Base-by-base conservation (phyloP, 2,329 filamentous ascomycete species). In the Hymenoscyphus repandus region DNA sequence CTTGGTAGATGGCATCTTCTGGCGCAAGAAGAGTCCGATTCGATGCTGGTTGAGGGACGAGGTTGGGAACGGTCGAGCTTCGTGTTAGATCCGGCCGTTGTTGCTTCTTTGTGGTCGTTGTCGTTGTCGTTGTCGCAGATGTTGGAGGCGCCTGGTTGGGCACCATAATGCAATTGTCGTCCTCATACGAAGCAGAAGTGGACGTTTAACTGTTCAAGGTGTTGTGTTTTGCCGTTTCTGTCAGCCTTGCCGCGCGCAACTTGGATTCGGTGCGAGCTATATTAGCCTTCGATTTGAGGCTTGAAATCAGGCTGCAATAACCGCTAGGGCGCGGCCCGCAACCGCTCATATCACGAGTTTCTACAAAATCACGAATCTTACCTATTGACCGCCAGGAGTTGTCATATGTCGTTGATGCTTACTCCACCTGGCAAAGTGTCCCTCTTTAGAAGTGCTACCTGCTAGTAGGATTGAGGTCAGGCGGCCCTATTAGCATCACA, bases 1-100 rank as follows among this genome's bases (percentile, higher is more conserved):
- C 68, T 12, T 77, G 71, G 62, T 82, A 78, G 69, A 89, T 88
- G 49, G 89, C 90, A 79, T 95, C 90, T 71, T 92, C 86, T 13
- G 90, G 90, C 3, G 88, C 85, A 38, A 95, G 82, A 56, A 83
- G 84, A 45, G 78, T 84, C 30, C 84, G 83, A 60, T 84, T 80
- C 12, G 61, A 56, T 15, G 52, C 54, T 27, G 46, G 20, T 42
- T 18, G 51, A 13, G 39, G 53, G 42, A 43, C 39, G 7, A 57
- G 62, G 12, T 39, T 44, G 7, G 58, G 62, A 13, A 62, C 50
- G 33, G 62, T 63, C 3, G 57, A 51, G 42, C 56, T 59, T 46
- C 61, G 54, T 20, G 54, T 59, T 4, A 64, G 48, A n/a, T 62
- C 57, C 31, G 42, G 42, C 15, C 12, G 61, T 55, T n/a, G 58